Conservation (phyloP, 2,329 filamentous ascomycete species). For the Cladophialophora psammophila region DNA sequence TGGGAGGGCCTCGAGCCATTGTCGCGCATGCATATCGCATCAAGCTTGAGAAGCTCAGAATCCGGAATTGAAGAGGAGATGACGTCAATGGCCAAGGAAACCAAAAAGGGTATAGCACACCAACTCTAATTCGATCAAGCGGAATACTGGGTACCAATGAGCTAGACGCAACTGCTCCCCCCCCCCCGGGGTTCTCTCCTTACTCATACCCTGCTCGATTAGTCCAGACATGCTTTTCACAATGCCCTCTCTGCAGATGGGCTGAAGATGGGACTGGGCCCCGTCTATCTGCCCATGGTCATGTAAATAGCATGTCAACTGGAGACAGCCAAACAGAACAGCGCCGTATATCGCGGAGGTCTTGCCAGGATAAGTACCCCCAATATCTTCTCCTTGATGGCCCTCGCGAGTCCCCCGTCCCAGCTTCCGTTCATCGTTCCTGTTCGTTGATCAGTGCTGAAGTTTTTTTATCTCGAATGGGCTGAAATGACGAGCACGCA, state of each 20-base stretch:
- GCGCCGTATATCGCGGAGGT: background rate
- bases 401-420: background rate
- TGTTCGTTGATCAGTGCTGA: background rate
- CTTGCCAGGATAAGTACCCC: background rate
- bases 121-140: background rate
- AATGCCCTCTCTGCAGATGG: too few relatives aligned
- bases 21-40: background rate
- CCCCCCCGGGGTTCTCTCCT: too few relatives aligned
- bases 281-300: background rate
- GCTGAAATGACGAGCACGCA: background rate
- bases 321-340: background rate
- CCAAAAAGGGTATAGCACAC: background rate
- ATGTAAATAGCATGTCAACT: background rate
- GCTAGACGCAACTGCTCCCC: too few relatives aligned
- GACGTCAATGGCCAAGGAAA: conserved; percentile 9
- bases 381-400: background rate
- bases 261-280: too few relatives aligned
- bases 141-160: too few relatives aligned
- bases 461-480: background rate
- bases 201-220: too few relatives aligned
- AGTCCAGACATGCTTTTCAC: too few relatives aligned
- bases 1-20: too few relatives aligned
- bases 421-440: background rate
- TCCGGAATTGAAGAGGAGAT: background rate
- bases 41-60: background rate